Evolutionary conservation across 2,329 filamentous ascomycete species (phyloP).

Genomic region (Claviceps monticola): DNA sequence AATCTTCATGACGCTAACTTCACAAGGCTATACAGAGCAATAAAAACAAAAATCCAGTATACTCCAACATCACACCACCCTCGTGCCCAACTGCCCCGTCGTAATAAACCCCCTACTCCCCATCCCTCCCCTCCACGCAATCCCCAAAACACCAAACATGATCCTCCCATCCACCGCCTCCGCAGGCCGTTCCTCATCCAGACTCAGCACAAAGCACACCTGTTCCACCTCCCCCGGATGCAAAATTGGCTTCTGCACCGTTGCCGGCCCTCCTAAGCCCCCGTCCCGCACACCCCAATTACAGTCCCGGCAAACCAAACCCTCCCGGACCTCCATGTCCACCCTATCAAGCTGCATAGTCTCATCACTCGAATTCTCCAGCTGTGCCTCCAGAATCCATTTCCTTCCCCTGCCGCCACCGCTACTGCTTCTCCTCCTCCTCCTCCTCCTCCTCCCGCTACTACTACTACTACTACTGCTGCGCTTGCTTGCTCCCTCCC

Average conservation of each 20-base stretch:
- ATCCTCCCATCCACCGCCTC: slow-evolving; percentile 43
- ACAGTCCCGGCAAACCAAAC: slow-evolving; percentile 37
- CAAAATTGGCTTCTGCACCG: slow-evolving; percentile 34
- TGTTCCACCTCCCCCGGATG: slow-evolving; percentile 52
- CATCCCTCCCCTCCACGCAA: slow-evolving; percentile 83
- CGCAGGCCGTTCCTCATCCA: slow-evolving; percentile 11
- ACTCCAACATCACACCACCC: slow-evolving; percentile 14
- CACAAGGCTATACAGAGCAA: background rate
- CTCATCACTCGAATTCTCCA: slow-evolving; percentile 87
- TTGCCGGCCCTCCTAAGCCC: background rate
- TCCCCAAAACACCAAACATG: slow-evolving; percentile 65
- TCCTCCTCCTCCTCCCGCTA: background rate
- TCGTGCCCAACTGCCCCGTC: slow-evolving; percentile 64
- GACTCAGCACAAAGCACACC: slow-evolving; percentile 44
- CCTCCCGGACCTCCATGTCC: slow-evolving; percentile 37
- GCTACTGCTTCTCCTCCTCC: slow-evolving; percentile 7
- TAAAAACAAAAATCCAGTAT: background rate
- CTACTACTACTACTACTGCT: background rate
- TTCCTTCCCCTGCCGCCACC: slow-evolving; percentile 15
- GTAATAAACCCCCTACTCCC: slow-evolving; percentile 77
- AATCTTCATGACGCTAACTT: no score
- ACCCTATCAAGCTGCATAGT: slow-evolving; percentile 63
- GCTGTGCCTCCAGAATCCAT: slow-evolving; percentile 82
- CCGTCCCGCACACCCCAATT: slow-evolving; percentile 34
- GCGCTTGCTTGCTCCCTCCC: no score